A percentile compares a stretch with the other conserved stretches of the same genome.
Conservation (phyloP, 2,329 filamentous ascomycete genomes). For the Trichoderma endophyticum region DNA sequence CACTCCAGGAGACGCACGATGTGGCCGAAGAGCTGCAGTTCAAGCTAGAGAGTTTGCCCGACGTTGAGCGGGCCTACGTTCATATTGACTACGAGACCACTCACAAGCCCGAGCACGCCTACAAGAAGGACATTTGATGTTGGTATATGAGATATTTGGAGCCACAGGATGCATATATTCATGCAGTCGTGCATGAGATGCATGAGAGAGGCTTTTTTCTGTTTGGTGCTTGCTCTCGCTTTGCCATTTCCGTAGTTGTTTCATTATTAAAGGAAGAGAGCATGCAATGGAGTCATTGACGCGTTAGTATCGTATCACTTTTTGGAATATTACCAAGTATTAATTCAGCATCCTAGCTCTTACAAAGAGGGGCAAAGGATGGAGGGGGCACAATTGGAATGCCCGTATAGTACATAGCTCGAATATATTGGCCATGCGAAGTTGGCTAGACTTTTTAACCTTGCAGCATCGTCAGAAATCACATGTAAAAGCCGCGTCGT, state of each 20-base stretch:
- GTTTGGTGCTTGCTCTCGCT: background rate
- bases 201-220: slow-evolving; percentile 7
- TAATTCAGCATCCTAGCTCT: background rate
- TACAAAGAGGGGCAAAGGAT: background rate
- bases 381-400: background rate
- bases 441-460: background rate
- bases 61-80: slow-evolving; percentile 91
- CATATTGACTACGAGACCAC: slow-evolving; percentile 97
- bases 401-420: background rate
- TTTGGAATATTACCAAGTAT: background rate
- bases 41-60: slow-evolving; percentile 86
- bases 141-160: background rate
- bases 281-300: slow-evolving; percentile 1
- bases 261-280: background rate
- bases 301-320: slow-evolving; percentile 7
- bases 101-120: slow-evolving; percentile 80
- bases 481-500: slow-evolving; percentile 5
- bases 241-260: background rate
- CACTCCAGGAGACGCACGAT: slow-evolving; percentile 80
- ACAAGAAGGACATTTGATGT: slow-evolving; percentile 57
- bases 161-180: background rate
- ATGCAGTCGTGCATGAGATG: background rate
- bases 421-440: background rate
- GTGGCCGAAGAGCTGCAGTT: slow-evolving; percentile 91
- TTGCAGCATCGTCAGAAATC: background rate